These are phyloP conservation scores for Wallacemonas sp. DNA, from an alignment of 208 protist species.

Conservation along the genomic window DNA sequence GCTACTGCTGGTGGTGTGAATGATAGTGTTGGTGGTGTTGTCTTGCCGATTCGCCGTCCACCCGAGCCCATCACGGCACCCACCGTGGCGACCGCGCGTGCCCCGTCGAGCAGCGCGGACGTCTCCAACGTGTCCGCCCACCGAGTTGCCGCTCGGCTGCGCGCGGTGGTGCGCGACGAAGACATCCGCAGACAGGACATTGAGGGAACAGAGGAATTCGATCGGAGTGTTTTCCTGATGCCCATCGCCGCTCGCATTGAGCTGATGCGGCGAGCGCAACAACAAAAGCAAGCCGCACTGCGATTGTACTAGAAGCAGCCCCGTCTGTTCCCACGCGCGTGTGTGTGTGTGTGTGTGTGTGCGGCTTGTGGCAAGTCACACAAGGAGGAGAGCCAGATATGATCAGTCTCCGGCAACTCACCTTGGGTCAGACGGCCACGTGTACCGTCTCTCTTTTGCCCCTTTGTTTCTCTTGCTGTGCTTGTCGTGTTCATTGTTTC, in stretches of 20 bases:
- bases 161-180: slow-evolving; percentile 55
- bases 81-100: too few relatives aligned
- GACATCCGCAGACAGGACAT: slow-evolving; percentile 65
- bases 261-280: slow-evolving; percentile 26
- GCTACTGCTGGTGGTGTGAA: too few relatives aligned
- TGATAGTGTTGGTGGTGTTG: too few relatives aligned
- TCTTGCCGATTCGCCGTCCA: slow-evolving; percentile 1
- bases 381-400: too few relatives aligned
- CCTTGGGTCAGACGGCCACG: too few relatives aligned
- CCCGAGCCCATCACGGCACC: too few relatives aligned
- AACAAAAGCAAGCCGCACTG: slow-evolving; percentile 28
- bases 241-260: slow-evolving; percentile 52
- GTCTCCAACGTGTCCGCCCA: slow-evolving; percentile 9
- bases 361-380: too few relatives aligned
- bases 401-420: too few relatives aligned
- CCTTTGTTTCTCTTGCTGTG: background rate
- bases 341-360: too few relatives aligned
- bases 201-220: slow-evolving; percentile 67
- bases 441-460: slow-evolving; percentile 5
- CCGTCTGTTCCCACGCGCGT: too few relatives aligned
- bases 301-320: slow-evolving; percentile 42
- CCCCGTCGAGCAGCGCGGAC: too few relatives aligned
- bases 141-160: slow-evolving; percentile 41
- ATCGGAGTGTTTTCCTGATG: slow-evolving; percentile 55
- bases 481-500: too few relatives aligned